Conservation (phyloP, 2,329 filamentous ascomycete genomes). For the Trichoderma sp. region DNA sequence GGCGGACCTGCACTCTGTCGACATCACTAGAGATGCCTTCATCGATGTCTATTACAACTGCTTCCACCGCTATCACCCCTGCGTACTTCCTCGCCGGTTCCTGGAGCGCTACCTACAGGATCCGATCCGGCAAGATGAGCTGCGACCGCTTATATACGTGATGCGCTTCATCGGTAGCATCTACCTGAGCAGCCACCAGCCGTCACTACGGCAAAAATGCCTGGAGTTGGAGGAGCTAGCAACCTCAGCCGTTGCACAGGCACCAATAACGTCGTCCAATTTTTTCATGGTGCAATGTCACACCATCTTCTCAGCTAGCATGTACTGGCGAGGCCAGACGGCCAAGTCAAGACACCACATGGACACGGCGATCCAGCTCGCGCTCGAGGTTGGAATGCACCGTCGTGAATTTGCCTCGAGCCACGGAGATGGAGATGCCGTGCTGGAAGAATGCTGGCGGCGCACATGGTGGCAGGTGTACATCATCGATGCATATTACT, state of each 20-base stretch:
- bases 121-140: neutral
- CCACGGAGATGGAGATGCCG: constrained; percentile 45
- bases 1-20: constrained; percentile 3
- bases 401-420: constrained; percentile 49
- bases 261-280: neutral
- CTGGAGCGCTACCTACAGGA: constrained; percentile 20
- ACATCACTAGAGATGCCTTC: constrained; percentile 25
- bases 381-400: constrained; percentile 59
- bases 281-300: constrained; percentile 37
- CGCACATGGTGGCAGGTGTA: constrained; percentile 72
- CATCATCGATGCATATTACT: constrained; percentile 53
- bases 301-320: constrained; percentile 36
- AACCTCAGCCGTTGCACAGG: neutral
- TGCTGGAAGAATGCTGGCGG: constrained; percentile 57
- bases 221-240: constrained; percentile 18
- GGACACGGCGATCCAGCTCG: constrained; percentile 53
- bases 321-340: constrained; percentile 34
- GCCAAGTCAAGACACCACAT: constrained; percentile 29
- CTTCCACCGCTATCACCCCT: constrained; percentile 36
- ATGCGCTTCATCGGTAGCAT: constrained; percentile 36
- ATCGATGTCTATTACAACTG: constrained; percentile 36
- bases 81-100: constrained; percentile 25
- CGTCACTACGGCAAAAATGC: neutral
- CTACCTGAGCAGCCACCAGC: constrained; percentile 26
- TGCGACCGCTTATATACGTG: constrained; percentile 27